These are phyloP conservation scores for Aspergillus viridinutans DNA, from an alignment of 2,329 filamentous ascomycete genomes.

Conservation along the genomic window DNA sequence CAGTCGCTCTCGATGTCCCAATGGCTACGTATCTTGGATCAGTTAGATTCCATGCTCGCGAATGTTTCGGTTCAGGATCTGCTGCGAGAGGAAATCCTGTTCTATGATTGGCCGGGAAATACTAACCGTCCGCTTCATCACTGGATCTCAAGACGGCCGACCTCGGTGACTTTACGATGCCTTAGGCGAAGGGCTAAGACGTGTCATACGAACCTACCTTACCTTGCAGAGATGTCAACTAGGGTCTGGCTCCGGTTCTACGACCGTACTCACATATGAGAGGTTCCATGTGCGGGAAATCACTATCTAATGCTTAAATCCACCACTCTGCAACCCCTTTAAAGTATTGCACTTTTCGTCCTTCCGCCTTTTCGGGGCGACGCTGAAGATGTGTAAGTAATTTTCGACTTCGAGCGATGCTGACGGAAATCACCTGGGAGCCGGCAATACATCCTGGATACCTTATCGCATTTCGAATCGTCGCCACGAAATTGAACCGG, in stretches of 20 bases:
- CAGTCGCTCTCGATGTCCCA: neutral
- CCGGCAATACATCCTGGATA: neutral
- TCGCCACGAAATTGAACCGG: slow-evolving; percentile 4
- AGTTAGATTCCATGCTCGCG: neutral
- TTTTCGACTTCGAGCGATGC: neutral
- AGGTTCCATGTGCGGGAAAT: slow-evolving; percentile 18
- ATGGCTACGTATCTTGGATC: neutral
- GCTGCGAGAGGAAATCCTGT: neutral
- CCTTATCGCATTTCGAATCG: slow-evolving; percentile 2
- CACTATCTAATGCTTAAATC: slow-evolving; percentile 25
- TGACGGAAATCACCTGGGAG: slow-evolving; percentile 2
- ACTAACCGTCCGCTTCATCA: slow-evolving; percentile 14
- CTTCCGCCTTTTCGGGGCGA: neutral
- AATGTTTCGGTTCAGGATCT: neutral
- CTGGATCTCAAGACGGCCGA: slow-evolving; percentile 4
- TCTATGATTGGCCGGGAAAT: slow-evolving; percentile 27
- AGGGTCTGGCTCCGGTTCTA: neutral
- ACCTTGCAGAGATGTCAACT: neutral
- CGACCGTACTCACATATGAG: slow-evolving; percentile 8
- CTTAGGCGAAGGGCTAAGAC: slow-evolving; percentile 11
- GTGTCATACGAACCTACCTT: slow-evolving; percentile 10
- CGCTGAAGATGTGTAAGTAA: neutral
- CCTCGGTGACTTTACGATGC: neutral
- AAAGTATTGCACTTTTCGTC: neutral
- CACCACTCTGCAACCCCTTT: slow-evolving; percentile 12